Conservation (phyloP, 345 rosid genomes). For the Syzygium jambos region DNA sequence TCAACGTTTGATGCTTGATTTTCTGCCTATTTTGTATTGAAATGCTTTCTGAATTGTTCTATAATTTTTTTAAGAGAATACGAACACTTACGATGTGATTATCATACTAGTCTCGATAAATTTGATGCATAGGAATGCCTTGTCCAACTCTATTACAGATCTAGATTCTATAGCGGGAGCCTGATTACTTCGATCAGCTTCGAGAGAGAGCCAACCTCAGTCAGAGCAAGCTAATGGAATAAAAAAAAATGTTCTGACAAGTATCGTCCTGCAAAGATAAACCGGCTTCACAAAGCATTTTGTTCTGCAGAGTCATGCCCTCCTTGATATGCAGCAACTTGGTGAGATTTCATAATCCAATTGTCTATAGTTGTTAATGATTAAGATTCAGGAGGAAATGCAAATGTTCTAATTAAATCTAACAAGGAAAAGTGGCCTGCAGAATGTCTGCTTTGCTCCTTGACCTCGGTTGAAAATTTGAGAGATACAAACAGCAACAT, state of each 20-base stretch:
- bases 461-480: neutral
- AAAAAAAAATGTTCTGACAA: neutral
- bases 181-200: neutral
- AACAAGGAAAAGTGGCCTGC: neutral
- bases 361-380: neutral
- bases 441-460: neutral
- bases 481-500: neutral
- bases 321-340: neutral
- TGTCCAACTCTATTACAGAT: neutral
- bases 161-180: neutral
- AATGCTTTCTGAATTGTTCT: neutral
- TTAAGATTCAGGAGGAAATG: neutral
- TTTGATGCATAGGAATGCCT: neutral
- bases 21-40: neutral
- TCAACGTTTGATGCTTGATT: neutral
- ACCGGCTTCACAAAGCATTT: neutral
- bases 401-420: neutral
- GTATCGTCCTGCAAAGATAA: neutral
- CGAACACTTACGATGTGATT: neutral
- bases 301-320: neutral
- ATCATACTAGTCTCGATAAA: neutral
- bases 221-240: neutral
- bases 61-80: neutral
- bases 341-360: neutral
- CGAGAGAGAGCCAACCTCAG: neutral